phyloP scores from a whole-genome alignment of 441 rosid species.

The Eruca vesicaria region DNA sequence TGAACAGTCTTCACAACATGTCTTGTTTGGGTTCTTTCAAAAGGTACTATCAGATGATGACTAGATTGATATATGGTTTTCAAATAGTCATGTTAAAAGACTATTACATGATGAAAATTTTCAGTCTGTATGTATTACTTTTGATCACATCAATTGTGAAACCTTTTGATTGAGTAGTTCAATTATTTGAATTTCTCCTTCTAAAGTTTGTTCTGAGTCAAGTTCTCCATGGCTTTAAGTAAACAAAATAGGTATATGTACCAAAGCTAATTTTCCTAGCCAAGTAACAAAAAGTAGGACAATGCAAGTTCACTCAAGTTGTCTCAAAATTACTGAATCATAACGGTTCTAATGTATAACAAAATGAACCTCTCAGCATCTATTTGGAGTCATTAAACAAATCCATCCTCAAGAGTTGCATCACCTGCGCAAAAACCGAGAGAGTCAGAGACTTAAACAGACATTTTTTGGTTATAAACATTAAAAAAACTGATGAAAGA shows the following conservation, averaged over 20 bases:
- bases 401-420: neutral
- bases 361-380: neutral
- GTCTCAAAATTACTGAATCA: neutral
- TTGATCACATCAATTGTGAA: too few relatives aligned
- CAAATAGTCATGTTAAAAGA: too few relatives aligned
- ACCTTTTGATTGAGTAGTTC: too few relatives aligned
- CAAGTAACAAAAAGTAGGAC: neutral
- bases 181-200: too few relatives aligned
- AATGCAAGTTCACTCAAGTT: neutral
- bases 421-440: neutral
- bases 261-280: too few relatives aligned
- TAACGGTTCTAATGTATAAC: neutral
- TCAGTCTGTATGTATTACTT: too few relatives aligned
- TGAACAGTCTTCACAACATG: conserved; percentile 78
- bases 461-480: neutral
- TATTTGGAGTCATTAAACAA: neutral
- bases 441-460: neutral
- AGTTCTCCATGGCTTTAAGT: too few relatives aligned
- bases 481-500: neutral
- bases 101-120: too few relatives aligned
- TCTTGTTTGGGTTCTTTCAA: conserved; percentile 76
- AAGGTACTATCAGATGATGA: too few relatives aligned
- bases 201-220: too few relatives aligned
- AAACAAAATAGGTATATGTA: too few relatives aligned
- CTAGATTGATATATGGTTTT: too few relatives aligned